Base-by-base conservation (phyloP, 2,329 filamentous ascomycete species). In the Aaosphaeria pasadenensis region DNA sequence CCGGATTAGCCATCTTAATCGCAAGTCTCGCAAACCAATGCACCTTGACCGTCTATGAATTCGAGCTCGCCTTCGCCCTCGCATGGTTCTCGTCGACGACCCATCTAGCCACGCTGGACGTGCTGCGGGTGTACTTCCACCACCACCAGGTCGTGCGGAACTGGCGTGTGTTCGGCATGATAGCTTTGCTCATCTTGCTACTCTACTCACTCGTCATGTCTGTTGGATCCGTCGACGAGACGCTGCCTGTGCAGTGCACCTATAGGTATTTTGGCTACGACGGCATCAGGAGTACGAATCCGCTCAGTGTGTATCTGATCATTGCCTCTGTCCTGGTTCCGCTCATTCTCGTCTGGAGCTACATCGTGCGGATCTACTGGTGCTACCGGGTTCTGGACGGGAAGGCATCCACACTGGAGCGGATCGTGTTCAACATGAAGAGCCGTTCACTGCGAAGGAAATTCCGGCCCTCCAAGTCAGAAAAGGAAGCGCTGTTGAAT, bases 51-150 rank as follows among this genome's bases (percentile, higher is more conserved):
- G 46, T 50, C 2, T 46, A 50, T 30, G 54, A 59, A 5, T 56
- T 56, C 36, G 39, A 49, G 29, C 46, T 60, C 17, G 53, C 49
- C 4, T 48, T 53, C n/a, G 42, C 50, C 7, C 47, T 60, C 6
- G 58, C 59, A 11, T 62, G 58, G 55, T 62, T 60, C 39, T 60
- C 59, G 2, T 53, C 52, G 4, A 60, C 56, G 4, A 61, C 57
- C 2, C 59, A 61, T 41, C 49, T 62, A 5, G 53, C 53, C 5
- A 60, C 55, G 1, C 50, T 61, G 2, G 52, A 53, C 11, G 47
- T 51, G 5, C 42, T 62, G 9, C 49, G 43, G 38, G 32, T 50
- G 0, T 59, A 62, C 47, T 58, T 60, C 29, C 30, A 46, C 4
- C 11, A 38, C 9, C 47, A 55, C 28, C 30, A 39, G 5, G 30